Evolutionary conservation across 164 flowering plant species (phyloP), one percentile per base, ranked within the genome.

Genomic region (Vitis cinerea): DNA sequence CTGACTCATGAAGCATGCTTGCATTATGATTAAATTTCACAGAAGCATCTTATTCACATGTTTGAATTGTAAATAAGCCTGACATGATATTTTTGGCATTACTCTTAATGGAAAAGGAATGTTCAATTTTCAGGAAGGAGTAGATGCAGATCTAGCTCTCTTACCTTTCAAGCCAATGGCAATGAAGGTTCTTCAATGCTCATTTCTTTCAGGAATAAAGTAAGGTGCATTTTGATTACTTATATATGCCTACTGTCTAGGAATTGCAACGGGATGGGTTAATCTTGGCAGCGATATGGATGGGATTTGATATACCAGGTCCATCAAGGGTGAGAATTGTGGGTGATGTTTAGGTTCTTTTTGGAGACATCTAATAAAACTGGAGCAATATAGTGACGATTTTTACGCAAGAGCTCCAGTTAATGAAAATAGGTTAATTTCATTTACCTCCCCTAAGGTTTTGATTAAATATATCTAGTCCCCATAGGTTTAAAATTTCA

Each of bases 111-210:
- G 44, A 60, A 72, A 47, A 59, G 44, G 30, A 31, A 31, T 75
- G 10, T 56, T 15, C 30, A n/a, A 48, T 61, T 69, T 80, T 80
- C 88, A 94, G 97, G 77, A 81, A 67, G 85, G 77, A 59, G 61
- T 81, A 37, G 86, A 89, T 83, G 70, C 83, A 50, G 85, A 80
- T 61, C 58, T 90, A 66, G 87, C 90, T 63, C 82, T 91, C 50
- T 72, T 87, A 54, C 99, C 98, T 67, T 94, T 84, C 78, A 75
- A 84, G 81, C 97, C 96, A 67, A 71, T 90, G 76, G 76, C 74
- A 60, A 90, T 94, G 90, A 91, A 87, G 78, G 90, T 94, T 69
- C 89, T 90, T 68, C 88, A 87, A 58, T 92, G 99, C 69, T 87
- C 96, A 13, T 92, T 92, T 81, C 81, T 85, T 62, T 88, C 97